Evolutionary conservation across 1,284 basidiomycete species (phyloP), one percentile per base, ranked within the genome.

Genomic region (Earliella scabrosa): DNA sequence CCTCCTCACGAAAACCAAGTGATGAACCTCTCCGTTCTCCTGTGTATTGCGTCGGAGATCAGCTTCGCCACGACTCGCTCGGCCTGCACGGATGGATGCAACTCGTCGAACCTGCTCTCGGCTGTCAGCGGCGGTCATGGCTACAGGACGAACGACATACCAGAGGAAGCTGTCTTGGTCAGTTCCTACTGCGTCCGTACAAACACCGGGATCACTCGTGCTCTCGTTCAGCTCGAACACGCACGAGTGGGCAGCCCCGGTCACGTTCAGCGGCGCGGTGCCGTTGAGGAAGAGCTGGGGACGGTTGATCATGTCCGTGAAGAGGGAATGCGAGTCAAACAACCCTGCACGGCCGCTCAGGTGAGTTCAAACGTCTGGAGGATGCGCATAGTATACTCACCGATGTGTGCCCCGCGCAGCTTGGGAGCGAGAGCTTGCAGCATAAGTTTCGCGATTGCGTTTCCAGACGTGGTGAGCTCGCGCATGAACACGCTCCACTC

Each of bases 21-120:
- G 11, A 76, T 73, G 76, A 76, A 84, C 43, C 69, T 65, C 58
- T 73, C 80, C 10, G 65, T 62, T 38, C 73, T 71, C 24, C 79
- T 76, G 53, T 74, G 63, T 31, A 82, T 75, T 4, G 75, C 74
- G 24, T 74, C 66, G 1, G 80, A 73, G 27, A 84, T 75, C 54
- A 82, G 77, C 49, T 76, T 69, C 0, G 81, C 82, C 2, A 85
- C 75, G 35, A 82, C 73, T n/a, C 82, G 70, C 59, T 82, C 76
- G 1, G 79, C 74, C 60, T 85, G 82, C 56, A 83, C 81, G 21
- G 79, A 81, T 5, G 82, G 82, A 61, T 85, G 82, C 35, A 84
- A 68, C 61, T 84, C 83, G 62, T 85, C 82, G 50, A 71, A 82
- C 81, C 81, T 82, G 23, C n/a, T 8, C 10, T 3, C 7, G n/a